Conservation (phyloP, 805 yeast species). For the Schwanniomyces vanrijiae region DNA sequence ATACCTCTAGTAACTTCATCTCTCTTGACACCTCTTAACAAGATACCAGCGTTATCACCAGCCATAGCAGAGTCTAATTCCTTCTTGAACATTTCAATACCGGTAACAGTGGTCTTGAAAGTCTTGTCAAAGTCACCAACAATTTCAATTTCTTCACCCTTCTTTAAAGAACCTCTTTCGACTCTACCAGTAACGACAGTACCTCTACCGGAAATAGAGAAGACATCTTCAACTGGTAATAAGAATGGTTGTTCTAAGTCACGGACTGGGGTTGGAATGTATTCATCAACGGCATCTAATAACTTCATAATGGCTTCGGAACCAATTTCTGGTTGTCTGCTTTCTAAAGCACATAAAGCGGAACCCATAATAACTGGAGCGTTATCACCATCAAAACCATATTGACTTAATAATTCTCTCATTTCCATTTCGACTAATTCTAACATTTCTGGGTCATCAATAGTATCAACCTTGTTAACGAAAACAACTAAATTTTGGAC, state of each 20-base stretch:
- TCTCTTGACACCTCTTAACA: constrained; percentile 97
- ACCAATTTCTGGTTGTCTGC: constrained; percentile 87
- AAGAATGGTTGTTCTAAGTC: constrained; percentile 95
- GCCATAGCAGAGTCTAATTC: constrained; percentile 97
- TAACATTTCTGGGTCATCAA: constrained; percentile 98
- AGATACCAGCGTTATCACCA: constrained; percentile 98
- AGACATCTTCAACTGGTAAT: constrained; percentile 96
- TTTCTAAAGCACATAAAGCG: constrained; percentile 94
- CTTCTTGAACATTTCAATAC: constrained; percentile 99
- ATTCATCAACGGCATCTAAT: constrained; percentile 88
- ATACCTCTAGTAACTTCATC: constrained; percentile 96
- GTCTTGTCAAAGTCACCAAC: constrained; percentile 89
- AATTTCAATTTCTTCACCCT: constrained; percentile 98
- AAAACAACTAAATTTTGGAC: constrained; percentile 96
- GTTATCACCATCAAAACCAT: constrained; percentile 98
- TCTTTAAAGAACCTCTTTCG: constrained; percentile 95
- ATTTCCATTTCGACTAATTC: constrained; percentile 99
- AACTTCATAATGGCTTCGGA: constrained; percentile 77
- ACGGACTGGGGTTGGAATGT: constrained; percentile 95
- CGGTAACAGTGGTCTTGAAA: constrained; percentile 92
- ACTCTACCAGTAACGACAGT: constrained; percentile 99
- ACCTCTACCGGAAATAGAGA: constrained; percentile 99
- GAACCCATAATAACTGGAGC: constrained; percentile 98
- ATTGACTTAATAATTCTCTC: constrained; percentile 89
- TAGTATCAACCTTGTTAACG: constrained; percentile 96